These are phyloP conservation scores for Globisporangium echinulatum DNA, from an alignment of 352 stramenopile genomes.

Conservation along the genomic window DNA sequence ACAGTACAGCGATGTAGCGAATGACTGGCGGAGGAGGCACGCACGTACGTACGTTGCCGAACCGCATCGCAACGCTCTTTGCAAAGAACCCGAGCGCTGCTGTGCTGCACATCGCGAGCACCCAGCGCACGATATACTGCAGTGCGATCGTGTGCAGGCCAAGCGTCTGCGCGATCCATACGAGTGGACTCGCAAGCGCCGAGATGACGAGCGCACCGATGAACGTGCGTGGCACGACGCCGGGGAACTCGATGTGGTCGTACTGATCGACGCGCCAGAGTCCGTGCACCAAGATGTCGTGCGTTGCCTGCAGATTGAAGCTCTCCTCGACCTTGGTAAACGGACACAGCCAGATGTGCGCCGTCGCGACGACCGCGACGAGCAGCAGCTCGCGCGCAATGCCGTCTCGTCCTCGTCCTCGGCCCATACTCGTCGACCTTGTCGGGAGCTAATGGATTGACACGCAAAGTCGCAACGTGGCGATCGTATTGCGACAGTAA, in stretches of 20 bases:
- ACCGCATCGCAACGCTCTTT: conserved; percentile 41
- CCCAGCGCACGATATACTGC: conserved; percentile 53
- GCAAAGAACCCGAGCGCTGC: conserved; percentile 58
- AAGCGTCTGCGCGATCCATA: conserved; percentile 19
- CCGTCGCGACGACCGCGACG: conserved; percentile 22
- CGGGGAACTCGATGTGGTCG: conserved; percentile 97
- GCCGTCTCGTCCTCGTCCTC: too few species aligned
- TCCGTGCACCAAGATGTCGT: conserved; percentile 92
- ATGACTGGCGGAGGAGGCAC: neutral
- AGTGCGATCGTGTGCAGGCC: conserved; percentile 41
- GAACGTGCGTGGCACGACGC: conserved; percentile 98
- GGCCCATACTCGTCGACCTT: too few species aligned
- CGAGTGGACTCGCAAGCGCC: conserved; percentile 31
- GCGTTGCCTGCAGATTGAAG: conserved; percentile 97
- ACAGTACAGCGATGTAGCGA: too few species aligned
- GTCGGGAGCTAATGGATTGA: too few species aligned
- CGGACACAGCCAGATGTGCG: conserved; percentile 51
- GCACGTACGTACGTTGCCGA: conserved; percentile 29
- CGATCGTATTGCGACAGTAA: neutral
- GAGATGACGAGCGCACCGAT: conserved; percentile 77
- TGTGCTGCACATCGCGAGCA: conserved; percentile 55
- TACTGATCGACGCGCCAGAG: conserved; percentile 53
- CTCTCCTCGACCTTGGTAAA: conserved; percentile 95
- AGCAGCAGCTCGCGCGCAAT: conserved; percentile 2
- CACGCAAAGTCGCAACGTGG: too few species aligned